phyloP scores from a whole-genome alignment of 805 yeast genomes.

The Saccharomycopsis lassenensis region DNA sequence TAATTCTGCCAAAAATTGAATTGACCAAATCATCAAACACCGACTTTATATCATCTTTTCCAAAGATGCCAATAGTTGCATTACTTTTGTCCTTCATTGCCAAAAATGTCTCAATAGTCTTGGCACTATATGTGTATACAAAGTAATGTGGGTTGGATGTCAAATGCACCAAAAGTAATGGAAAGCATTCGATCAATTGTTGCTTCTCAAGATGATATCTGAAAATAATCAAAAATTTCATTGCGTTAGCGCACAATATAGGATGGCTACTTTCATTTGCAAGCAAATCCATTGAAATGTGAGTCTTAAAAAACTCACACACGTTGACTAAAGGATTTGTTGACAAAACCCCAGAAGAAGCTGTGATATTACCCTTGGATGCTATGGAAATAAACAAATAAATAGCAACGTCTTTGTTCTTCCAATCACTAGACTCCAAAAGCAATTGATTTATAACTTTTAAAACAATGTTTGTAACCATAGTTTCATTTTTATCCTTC shows the following conservation, averaged over 20 bases:
- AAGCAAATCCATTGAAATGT: conserved; percentile 78
- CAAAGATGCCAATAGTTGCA: conserved; percentile 26
- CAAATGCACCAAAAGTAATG: conserved; percentile 64
- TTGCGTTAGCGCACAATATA: conserved; percentile 82
- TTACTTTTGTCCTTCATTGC: conserved; percentile 48
- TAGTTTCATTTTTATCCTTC: conserved; percentile 63
- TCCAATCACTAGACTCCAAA: conserved; percentile 54
- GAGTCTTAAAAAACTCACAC: conserved; percentile 68
- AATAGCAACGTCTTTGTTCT: conserved; percentile 74
- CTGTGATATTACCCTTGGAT: conserved; percentile 80
- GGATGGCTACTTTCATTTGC: conserved; percentile 44
- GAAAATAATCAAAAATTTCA: conserved; percentile 79
- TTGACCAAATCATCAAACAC: conserved; percentile 50
- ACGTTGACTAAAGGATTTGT: conserved; percentile 81
- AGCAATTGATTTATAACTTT: conserved; percentile 60
- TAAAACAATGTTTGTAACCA: conserved; percentile 68
- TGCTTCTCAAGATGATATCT: conserved; percentile 87
- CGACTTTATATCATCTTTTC: conserved; percentile 59
- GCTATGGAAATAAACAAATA: conserved; percentile 84
- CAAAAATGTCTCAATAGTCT: conserved; percentile 81
- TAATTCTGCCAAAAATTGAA: conserved; percentile 56
- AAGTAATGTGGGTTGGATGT: conserved; percentile 51
- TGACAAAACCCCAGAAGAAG: conserved; percentile 72
- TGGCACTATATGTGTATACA: conserved; percentile 87
- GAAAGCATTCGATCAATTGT: conserved; percentile 70